Conservation (phyloP, 352 stramenopile genomes). For the Globisporangium camurandrum region DNA sequence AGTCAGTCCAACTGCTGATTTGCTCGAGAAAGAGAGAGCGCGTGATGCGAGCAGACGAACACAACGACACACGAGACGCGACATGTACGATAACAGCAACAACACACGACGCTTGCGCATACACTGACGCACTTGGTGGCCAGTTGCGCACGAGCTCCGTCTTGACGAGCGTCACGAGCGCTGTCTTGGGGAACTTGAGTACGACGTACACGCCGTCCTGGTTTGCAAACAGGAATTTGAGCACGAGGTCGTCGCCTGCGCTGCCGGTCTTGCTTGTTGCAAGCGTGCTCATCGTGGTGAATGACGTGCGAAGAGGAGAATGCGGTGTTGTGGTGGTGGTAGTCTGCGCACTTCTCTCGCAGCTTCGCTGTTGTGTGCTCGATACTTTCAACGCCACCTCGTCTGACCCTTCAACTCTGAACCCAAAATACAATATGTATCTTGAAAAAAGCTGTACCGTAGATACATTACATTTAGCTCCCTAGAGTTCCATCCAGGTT, state of each 20-base stretch:
- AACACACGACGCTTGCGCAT: neutral
- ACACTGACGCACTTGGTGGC: slow-evolving; percentile 31
- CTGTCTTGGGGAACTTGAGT: slow-evolving; percentile 40
- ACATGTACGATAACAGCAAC: neutral
- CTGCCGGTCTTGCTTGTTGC: slow-evolving; percentile 21
- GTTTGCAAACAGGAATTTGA: slow-evolving; percentile 86
- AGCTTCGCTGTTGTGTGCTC: neutral
- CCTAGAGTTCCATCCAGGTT: too few species aligned
- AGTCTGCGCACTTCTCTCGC: neutral
- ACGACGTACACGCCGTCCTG: slow-evolving; percentile 65
- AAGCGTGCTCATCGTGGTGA: slow-evolving; percentile 6
- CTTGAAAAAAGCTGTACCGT: too few species aligned
- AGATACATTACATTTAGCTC: too few species aligned
- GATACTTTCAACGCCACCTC: too few species aligned
- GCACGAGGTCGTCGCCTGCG: slow-evolving; percentile 37
- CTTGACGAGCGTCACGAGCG: slow-evolving; percentile 57
- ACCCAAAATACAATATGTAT: neutral
- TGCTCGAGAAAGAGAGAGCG: too few species aligned
- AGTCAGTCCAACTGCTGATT: neutral
- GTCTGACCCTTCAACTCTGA: slow-evolving; percentile 1
- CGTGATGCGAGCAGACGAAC: neutral
- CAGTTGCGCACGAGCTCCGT: slow-evolving; percentile 55
- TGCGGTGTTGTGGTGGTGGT: too few species aligned
- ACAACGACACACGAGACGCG: neutral
- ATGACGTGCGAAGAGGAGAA: too few species aligned